Evolutionary conservation across 257 asterid genomes (phyloP).

Genomic region (Solanum stenotomum): DNA sequence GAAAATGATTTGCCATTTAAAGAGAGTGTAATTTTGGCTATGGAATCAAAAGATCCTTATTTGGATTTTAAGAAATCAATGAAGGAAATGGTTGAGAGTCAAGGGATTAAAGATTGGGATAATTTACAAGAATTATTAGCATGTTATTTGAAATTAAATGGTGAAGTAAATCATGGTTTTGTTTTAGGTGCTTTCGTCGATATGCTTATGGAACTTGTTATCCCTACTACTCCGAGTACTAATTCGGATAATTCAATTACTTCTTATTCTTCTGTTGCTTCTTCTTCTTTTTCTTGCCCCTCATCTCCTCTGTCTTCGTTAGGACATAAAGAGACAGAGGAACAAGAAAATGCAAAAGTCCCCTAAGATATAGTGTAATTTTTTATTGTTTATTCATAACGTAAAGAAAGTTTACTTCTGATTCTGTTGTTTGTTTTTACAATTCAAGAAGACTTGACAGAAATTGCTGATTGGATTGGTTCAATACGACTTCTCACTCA

Average conservation of each 20-base stretch:
- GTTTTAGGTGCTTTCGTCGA: slow-evolving; percentile 78
- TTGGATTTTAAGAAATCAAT: slow-evolving; percentile 79
- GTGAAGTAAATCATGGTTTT: slow-evolving; percentile 48
- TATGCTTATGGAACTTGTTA: slow-evolving; percentile 35
- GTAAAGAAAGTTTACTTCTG: not conserved
- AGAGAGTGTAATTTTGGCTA: slow-evolving; percentile 55
- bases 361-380: not conserved
- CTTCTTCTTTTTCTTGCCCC: slow-evolving; percentile 43
- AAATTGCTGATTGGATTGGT: not conserved
- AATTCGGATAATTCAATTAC: slow-evolving; percentile 8
- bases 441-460: not conserved
- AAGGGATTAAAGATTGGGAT: slow-evolving; percentile 75
- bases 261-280: slow-evolving; percentile 41
- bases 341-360: not conserved
- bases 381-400: not conserved
- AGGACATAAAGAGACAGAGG: not conserved
- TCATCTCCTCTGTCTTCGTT: slow-evolving; percentile 20
- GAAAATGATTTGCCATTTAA: slow-evolving; percentile 22
- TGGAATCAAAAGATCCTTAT: slow-evolving; percentile 81
- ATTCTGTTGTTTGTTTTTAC: too few relatives aligned
- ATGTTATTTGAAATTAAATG: slow-evolving; percentile 81
- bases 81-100: slow-evolving; percentile 81
- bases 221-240: slow-evolving; percentile 7
- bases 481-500: not conserved
- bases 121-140: slow-evolving; percentile 62